phyloP scores from a whole-genome alignment of 768 basidiomycete species.

The Lactarius hatsudake region DNA sequence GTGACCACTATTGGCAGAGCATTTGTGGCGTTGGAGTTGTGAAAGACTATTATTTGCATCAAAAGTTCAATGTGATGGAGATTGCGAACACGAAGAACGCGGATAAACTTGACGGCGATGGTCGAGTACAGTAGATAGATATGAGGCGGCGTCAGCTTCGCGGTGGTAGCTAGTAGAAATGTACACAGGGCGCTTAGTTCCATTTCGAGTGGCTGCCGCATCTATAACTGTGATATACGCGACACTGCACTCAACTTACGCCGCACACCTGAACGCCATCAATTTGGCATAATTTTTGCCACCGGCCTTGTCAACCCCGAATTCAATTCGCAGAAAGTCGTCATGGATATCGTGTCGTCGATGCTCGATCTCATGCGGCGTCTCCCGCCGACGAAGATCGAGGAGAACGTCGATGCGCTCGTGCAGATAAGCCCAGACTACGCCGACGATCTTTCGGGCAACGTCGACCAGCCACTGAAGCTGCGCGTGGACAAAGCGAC shows the following conservation, averaged over 20 bases:
- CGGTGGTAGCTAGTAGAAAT: neutral
- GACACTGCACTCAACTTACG: neutral
- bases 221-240: neutral
- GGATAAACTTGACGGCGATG: conserved; percentile 35
- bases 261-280: neutral
- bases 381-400: conserved; percentile 86
- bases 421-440: conserved; percentile 86
- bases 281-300: neutral
- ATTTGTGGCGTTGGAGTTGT: conserved; percentile 75
- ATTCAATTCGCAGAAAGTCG: conserved; percentile 36
- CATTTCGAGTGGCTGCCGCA: neutral
- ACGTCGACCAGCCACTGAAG: conserved; percentile 92
- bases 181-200: neutral
- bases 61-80: conserved; percentile 79
- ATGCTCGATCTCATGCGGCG: conserved; percentile 96
- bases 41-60: conserved; percentile 63
- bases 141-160: neutral
- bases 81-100: conserved; percentile 50
- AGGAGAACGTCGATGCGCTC: conserved; percentile 82
- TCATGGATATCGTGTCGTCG: conserved; percentile 77
- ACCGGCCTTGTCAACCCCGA: neutral
- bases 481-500: conserved; percentile 75
- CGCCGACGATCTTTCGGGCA: conserved; percentile 91
- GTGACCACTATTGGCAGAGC: conserved; percentile 43
- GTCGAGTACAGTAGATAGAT: conserved; percentile 29